A percentile compares a stretch with the other conserved stretches of the same genome.
These are phyloP conservation scores for Russula earlei DNA, from an alignment of 768 basidiomycete species.

Conservation along the genomic window DNA sequence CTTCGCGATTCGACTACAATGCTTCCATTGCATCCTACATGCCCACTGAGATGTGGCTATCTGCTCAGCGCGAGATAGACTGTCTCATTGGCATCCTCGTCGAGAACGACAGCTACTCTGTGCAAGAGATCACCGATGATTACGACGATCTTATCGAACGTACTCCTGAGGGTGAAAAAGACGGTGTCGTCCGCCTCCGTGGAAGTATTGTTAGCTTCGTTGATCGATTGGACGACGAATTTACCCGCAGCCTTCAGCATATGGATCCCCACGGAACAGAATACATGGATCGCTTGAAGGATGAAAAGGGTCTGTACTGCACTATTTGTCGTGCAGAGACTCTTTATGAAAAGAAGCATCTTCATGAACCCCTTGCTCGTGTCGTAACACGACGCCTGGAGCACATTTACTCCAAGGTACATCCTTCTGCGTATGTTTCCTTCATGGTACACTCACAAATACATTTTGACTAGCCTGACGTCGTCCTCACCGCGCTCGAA, in stretches of 20 bases:
- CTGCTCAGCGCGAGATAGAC: slow-evolving; percentile 83
- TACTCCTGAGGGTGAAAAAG: slow-evolving; percentile 57
- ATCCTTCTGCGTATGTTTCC: slow-evolving; percentile 1
- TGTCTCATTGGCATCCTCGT: slow-evolving; percentile 75
- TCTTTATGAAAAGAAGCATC: slow-evolving; percentile 76
- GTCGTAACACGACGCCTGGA: slow-evolving; percentile 93
- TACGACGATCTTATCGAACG: slow-evolving; percentile 89
- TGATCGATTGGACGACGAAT: slow-evolving; percentile 95
- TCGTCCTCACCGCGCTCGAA: slow-evolving; percentile 87
- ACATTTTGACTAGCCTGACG: slow-evolving; percentile 66
- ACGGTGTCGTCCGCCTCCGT: slow-evolving; percentile 74
- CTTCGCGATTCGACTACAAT: slow-evolving; percentile 96
- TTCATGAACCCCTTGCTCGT: slow-evolving; percentile 71
- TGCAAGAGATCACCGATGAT: slow-evolving; percentile 81
- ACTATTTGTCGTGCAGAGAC: slow-evolving; percentile 90
- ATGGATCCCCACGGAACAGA: slow-evolving; percentile 99
- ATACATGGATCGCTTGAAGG: slow-evolving; percentile 93
- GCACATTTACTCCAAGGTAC: slow-evolving; percentile 96
- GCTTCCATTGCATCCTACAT: slow-evolving; percentile 78
- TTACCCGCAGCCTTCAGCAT: slow-evolving; percentile 93
- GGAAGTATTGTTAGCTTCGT: slow-evolving; percentile 95
- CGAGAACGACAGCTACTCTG: slow-evolving; percentile 60
- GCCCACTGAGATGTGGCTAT: slow-evolving; percentile 86
- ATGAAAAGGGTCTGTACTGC: slow-evolving; percentile 89
- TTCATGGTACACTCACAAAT: slow-evolving; percentile 11